Conservation (phyloP, 495 filamentous ascomycete genomes). For the Trichocladium uniseriatum region DNA sequence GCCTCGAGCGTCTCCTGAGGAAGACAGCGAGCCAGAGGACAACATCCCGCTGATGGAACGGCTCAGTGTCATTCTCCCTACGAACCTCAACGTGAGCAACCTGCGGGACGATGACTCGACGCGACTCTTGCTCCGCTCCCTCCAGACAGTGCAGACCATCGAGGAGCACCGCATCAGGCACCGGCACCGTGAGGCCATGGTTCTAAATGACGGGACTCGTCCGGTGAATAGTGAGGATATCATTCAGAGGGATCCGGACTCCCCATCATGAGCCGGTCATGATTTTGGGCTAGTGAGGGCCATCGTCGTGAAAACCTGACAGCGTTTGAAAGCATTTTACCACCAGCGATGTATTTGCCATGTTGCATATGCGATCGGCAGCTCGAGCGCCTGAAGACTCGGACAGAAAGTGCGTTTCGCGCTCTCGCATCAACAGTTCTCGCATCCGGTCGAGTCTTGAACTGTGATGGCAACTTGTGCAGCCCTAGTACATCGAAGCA, state of each 20-base stretch:
- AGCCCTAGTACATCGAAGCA: neutral
- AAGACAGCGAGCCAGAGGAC: conserved; percentile 13
- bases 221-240: conserved; percentile 51
- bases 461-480: neutral
- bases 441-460: too few species aligned
- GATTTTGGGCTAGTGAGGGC: neutral
- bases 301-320: neutral
- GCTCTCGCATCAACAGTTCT: too few species aligned
- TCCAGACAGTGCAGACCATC: conserved; percentile 29
- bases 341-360: neutral
- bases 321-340: neutral
- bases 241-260: conserved; percentile 37
- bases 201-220: conserved; percentile 51
- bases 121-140: conserved; percentile 29
- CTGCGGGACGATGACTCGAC: conserved; percentile 21
- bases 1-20: conserved; percentile 8
- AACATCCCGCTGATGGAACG: conserved; percentile 7
- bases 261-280: conserved; percentile 4
- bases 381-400: too few species aligned
- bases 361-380: too few species aligned
- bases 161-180: conserved; percentile 47
- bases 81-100: conserved; percentile 25
- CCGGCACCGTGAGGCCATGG: conserved; percentile 53
- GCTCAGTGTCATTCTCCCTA: conserved; percentile 28
- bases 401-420: too few species aligned